Conservation (phyloP, 2,329 filamentous ascomycete species). For the Taxawa tesnikishii region DNA sequence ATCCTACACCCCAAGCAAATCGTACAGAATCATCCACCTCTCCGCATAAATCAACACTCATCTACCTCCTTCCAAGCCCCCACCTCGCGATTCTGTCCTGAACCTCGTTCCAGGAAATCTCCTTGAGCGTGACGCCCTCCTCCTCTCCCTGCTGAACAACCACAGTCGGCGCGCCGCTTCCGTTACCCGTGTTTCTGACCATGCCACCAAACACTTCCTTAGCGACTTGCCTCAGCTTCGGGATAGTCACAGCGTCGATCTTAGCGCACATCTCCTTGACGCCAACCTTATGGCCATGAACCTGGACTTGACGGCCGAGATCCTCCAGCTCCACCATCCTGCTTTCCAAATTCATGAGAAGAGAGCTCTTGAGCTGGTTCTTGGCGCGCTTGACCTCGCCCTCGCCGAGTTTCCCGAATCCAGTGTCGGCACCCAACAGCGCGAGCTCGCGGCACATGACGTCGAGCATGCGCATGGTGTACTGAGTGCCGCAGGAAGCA, state of each 20-base stretch:
- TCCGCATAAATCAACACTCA: too few relatives aligned
- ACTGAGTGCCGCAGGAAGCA: constrained; percentile 67
- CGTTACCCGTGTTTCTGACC: constrained; percentile 61
- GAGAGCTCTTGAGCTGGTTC: constrained; percentile 80
- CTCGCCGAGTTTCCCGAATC: constrained; percentile 58
- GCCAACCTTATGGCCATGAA: constrained; percentile 86
- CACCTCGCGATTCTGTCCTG: constrained; percentile 75
- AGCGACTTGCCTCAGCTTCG: constrained; percentile 74
- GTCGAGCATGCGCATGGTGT: constrained; percentile 75
- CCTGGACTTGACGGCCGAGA: constrained; percentile 85
- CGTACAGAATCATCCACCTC: too few relatives aligned
- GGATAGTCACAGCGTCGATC: constrained; percentile 70
- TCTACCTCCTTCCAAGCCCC: constrained; percentile 60
- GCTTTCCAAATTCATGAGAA: constrained; percentile 96
- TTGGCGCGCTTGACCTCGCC: constrained; percentile 84
- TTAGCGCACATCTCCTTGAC: constrained; percentile 84
- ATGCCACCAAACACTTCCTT: constrained; percentile 63
- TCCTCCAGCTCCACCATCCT: constrained; percentile 98
- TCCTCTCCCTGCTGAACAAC: constrained; percentile 85
- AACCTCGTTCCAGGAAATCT: constrained; percentile 77
- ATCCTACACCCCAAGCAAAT: too few relatives aligned
- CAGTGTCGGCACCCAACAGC: constrained; percentile 61
- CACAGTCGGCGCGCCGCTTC: constrained; percentile 83
- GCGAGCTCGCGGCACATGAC: constrained; percentile 89
- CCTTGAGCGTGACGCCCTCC: constrained; percentile 52